These are phyloP conservation scores for Yueomyces sp. DNA, from an alignment of 805 yeast genomes.

Conservation along the genomic window DNA sequence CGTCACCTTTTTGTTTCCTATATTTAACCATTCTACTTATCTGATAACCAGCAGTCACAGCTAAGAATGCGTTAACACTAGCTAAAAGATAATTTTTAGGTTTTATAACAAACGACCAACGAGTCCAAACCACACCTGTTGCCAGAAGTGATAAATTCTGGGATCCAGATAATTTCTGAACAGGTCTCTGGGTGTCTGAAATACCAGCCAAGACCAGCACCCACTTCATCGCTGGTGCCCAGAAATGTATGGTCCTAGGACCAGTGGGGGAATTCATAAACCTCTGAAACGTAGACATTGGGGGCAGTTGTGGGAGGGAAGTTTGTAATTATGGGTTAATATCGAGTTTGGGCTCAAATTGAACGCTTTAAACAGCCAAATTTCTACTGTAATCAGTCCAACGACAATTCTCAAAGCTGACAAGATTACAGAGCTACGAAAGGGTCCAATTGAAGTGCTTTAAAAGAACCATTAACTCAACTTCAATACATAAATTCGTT, in stretches of 20 bases:
- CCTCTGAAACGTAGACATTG: slow-evolving; percentile 35
- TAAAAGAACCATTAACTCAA: too few species aligned
- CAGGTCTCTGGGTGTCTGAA: slow-evolving; percentile 79
- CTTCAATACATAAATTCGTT: too few species aligned
- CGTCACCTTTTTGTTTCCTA: slow-evolving; percentile 54
- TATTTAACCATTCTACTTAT: slow-evolving; percentile 54
- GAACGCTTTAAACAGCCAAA: not conserved
- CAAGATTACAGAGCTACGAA: too few species aligned
- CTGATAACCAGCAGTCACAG: slow-evolving; percentile 81
- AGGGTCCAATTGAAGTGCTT: too few species aligned
- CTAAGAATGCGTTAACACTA: slow-evolving; percentile 86
- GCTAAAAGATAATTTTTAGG: slow-evolving; percentile 85
- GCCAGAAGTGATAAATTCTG: slow-evolving; percentile 54
- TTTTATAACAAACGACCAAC: slow-evolving; percentile 90
- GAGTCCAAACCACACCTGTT: slow-evolving; percentile 93
- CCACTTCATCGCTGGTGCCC: slow-evolving; percentile 81
- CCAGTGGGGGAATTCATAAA: slow-evolving; percentile 84
- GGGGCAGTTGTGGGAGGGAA: too few species aligned
- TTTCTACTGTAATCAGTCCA: too few species aligned
- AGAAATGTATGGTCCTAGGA: slow-evolving; percentile 92
- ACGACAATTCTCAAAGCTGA: too few species aligned
- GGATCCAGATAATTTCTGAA: slow-evolving; percentile 79
- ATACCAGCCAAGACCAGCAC: slow-evolving; percentile 83
- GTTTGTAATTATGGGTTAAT: too few species aligned
- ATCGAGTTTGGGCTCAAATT: not conserved